These are phyloP conservation scores for Pachyrhizus erosus DNA, from an alignment of 306 rosid species.

Conservation along the genomic window DNA sequence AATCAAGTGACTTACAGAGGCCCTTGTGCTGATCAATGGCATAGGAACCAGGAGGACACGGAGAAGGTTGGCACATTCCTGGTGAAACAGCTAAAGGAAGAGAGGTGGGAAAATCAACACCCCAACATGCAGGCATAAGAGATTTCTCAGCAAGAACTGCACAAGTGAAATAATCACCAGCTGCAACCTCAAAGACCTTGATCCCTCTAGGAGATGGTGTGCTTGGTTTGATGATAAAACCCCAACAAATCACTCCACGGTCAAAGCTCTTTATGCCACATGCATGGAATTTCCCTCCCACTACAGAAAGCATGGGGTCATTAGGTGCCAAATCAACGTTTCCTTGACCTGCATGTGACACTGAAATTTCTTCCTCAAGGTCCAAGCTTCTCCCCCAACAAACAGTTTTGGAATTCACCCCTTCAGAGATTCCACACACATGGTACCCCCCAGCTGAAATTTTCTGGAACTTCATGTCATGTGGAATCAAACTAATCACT, in stretches of 20 bases:
- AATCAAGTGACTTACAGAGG: conserved; percentile 62
- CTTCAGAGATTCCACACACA: conserved; percentile 88
- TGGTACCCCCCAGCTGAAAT: conserved; percentile 87
- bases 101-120: conserved; percentile 79
- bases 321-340: conserved; percentile 76
- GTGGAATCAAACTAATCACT: conserved; percentile 65
- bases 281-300: conserved; percentile 93
- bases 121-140: conserved; percentile 91
- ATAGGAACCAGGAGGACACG: conserved; percentile 80
- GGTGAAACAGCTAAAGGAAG: conserved; percentile 83
- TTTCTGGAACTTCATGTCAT: conserved; percentile 65
- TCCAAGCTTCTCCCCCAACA: conserved; percentile 95
- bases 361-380: conserved; percentile 73
- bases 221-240: conserved; percentile 68
- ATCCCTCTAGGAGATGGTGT: conserved; percentile 66
- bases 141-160: conserved; percentile 77
- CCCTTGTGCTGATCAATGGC: conserved; percentile 54
- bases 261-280: conserved; percentile 86
- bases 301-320: conserved; percentile 77
- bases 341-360: conserved; percentile 57
- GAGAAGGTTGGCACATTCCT: conserved; percentile 64
- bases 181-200: conserved; percentile 73
- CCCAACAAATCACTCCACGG: conserved; percentile 89
- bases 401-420: conserved; percentile 58
- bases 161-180: conserved; percentile 92